Base-by-base conservation (phyloP, 768 basidiomycete genomes). In the Auricularia cornea region DNA sequence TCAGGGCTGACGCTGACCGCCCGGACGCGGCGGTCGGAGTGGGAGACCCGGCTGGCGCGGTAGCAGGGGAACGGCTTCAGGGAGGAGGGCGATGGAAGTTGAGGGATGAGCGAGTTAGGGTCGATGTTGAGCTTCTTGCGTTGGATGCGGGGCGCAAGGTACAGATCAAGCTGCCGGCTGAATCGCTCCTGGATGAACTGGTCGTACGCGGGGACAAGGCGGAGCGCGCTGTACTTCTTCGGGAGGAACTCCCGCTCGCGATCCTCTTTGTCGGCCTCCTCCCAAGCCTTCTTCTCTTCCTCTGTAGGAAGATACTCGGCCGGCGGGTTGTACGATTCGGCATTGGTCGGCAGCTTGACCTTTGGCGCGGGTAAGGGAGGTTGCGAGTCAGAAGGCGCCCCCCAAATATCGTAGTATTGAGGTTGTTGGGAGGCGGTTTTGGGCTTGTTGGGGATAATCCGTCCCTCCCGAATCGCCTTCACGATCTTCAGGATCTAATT, bases 291-390 rank as follows among this genome's bases (percentile, higher is more conserved):
- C 62, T 83, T 84, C 73, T 98, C 96, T 66, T 84, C 82, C 60
- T 87, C 85, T 1, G 90, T 88, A 3, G 91, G 92, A 8, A 99
- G 81, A 74, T 98, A 98, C 77, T 99, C 97, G 70, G 88, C 92
- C 5, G 97, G 97, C 33, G 97, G 97, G 72, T 99, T 99, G 74
- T 98, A 99, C 0, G 96, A 98, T 76, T 98, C 95, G n/a, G 89
- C 86, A 68, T 98, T 90, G 14, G 87, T 91, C 2, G 97, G 97
- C 1, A 97, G 85, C 18, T 83, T 82, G 2, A 85, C 84, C 74
- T 98, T 97, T 1, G 97, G 97, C 12, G 97, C 95, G 33, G 95
- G 90, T 66, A 94, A 86, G 32, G 94, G 92, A 62, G 97, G 93
- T 1, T 89, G 80, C 67, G 90, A 88, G 3, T 79, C 78, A 1